Evolutionary conservation across 148 eudicot species (phyloP).

Genomic region (Vaccinium macrocarpon): DNA sequence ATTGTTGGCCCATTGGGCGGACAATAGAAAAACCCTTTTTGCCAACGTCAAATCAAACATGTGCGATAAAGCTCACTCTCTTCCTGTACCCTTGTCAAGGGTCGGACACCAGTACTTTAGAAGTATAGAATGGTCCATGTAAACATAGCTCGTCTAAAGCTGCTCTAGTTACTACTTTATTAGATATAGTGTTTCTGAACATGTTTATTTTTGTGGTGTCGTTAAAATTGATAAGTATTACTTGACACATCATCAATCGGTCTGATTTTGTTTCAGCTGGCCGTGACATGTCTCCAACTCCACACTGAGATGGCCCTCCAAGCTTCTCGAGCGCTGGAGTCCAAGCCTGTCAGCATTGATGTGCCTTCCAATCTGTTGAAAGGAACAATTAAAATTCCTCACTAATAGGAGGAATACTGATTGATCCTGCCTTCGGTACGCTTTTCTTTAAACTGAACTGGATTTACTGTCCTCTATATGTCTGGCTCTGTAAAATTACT

Average conservation of each 20-base stretch:
- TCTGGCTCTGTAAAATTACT: background rate
- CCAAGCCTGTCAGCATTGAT: conserved; percentile 43
- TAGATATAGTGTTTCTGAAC: background rate
- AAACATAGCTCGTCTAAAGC: background rate
- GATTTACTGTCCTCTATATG: background rate
- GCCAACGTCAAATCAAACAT: background rate
- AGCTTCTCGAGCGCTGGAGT: conserved; percentile 75
- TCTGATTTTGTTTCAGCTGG: conserved; percentile 51
- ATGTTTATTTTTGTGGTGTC: background rate
- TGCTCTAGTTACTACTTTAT: background rate
- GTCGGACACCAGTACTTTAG: background rate
- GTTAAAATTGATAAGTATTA: background rate
- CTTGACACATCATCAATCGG: background rate
- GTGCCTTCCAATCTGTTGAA: conserved; percentile 50
- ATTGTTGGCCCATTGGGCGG: too few species aligned
- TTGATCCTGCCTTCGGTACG: conserved; percentile 15
- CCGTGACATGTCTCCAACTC: conserved; percentile 85
- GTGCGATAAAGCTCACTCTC: background rate
- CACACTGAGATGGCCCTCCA: conserved; percentile 94
- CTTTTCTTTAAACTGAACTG: background rate
- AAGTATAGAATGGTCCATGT: background rate
- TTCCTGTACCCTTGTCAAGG: background rate
- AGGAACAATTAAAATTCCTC: conserved; percentile 60
- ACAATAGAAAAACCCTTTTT: background rate
- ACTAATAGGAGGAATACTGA: conserved; percentile 22